Percentiles rank a stretch among this genome's conserved stretches.
These are phyloP conservation scores for Ambrosiella cleistominuta DNA, from an alignment of 2,329 filamentous ascomycete species.

Conservation along the genomic window DNA sequence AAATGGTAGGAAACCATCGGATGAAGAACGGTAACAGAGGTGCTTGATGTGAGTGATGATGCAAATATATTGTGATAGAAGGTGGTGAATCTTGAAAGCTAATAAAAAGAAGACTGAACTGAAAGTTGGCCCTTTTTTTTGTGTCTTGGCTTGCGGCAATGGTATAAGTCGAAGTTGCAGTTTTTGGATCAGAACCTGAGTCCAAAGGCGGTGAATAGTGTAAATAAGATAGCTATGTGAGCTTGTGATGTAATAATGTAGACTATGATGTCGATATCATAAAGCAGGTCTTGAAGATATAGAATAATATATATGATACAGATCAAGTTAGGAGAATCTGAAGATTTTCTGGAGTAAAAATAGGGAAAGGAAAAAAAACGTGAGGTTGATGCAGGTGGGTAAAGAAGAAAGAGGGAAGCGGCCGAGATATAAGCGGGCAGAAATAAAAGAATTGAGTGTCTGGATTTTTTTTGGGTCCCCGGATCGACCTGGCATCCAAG, in stretches of 20 bases:
- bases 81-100: background rate
- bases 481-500: background rate
- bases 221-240: background rate
- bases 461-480: background rate
- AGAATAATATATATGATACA: background rate
- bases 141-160: background rate
- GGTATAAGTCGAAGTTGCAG: background rate
- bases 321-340: background rate
- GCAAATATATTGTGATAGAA: background rate
- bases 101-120: background rate
- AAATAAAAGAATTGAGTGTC: background rate
- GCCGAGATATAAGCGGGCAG: conserved; percentile 1
- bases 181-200: background rate
- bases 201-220: background rate
- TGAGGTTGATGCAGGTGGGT: background rate
- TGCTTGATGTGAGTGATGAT: background rate
- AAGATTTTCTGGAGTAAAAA: background rate
- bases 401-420: background rate
- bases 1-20: conserved; percentile 11
- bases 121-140: background rate
- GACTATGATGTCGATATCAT: background rate
- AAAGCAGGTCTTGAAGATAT: background rate
- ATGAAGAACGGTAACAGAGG: background rate
- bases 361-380: background rate
- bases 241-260: background rate